Evolutionary conservation across 225 moss, liverwort and hornwort species (phyloP).

Genomic region (Sphagnum tenellum): DNA sequence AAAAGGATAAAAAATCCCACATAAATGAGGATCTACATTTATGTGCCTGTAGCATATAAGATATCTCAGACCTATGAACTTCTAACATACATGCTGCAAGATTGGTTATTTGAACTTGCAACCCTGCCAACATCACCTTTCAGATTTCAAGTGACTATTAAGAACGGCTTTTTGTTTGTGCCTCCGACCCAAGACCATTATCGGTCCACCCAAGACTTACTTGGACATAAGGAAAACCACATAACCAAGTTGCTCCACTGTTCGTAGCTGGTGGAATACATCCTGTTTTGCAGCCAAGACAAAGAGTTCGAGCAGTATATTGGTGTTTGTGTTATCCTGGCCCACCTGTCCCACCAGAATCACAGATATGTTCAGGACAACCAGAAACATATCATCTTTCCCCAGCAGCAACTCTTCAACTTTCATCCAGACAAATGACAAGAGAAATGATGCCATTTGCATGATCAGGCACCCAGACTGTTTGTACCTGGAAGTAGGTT

Average conservation of each 20-base stretch:
- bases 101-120: no score
- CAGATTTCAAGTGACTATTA: no score
- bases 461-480: background rate
- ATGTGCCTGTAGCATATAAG: no score
- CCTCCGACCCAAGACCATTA: no score
- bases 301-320: slow-evolving; percentile 79
- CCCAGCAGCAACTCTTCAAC: background rate
- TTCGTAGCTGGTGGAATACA: slow-evolving; percentile 94
- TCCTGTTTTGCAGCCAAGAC: slow-evolving; percentile 88
- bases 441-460: background rate
- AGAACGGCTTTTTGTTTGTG: no score
- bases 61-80: no score
- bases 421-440: background rate
- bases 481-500: slow-evolving; percentile 75
- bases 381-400: background rate
- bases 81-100: no score
- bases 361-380: no score
- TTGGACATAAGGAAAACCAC: slow-evolving; percentile 85
- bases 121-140: no score
- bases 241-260: slow-evolving; percentile 97
- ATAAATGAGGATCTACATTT: background rate
- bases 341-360: slow-evolving; percentile 50
- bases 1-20: background rate
- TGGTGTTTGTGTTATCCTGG: slow-evolving; percentile 59
- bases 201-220: slow-evolving; percentile 22